These are phyloP conservation scores for Kickxella alabastrina DNA, from an alignment of 192 early-diverging fungal species.

Conservation along the genomic window DNA sequence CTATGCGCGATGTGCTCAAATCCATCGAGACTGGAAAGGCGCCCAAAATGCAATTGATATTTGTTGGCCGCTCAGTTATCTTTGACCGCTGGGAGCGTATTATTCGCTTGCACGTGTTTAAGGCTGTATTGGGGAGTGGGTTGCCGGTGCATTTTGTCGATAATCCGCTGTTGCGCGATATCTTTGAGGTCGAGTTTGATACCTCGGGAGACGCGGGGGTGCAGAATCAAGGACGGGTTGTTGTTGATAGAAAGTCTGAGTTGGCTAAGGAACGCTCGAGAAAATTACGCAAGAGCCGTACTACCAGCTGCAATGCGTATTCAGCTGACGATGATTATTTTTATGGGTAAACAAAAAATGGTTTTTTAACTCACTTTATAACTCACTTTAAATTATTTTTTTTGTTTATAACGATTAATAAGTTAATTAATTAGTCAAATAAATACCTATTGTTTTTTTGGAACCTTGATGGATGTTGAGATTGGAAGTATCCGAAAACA, in stretches of 20 bases:
- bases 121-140: conserved; percentile 31
- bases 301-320: background rate
- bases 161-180: conserved; percentile 50
- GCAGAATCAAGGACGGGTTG: conserved; percentile 8
- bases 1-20: conserved; percentile 62
- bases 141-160: conserved; percentile 42
- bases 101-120: conserved; percentile 34
- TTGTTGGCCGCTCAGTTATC: conserved; percentile 45
- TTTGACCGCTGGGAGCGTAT: conserved; percentile 60
- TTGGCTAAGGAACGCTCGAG: conserved; percentile 30
- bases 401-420: too few relatives aligned
- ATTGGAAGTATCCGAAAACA: too few relatives aligned
- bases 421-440: too few relatives aligned
- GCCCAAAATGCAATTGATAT: conserved; percentile 54
- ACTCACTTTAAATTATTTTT: too few relatives aligned
- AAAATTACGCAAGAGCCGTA: conserved; percentile 10
- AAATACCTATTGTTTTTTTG: too few relatives aligned
- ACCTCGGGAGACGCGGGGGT: background rate
- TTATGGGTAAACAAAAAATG: too few relatives aligned
- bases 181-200: conserved; percentile 46
- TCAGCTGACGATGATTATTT: background rate
- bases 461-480: too few relatives aligned
- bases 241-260: conserved; percentile 29
- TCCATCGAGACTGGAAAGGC: conserved; percentile 56
- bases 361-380: too few relatives aligned